These are phyloP conservation scores for Bromus sterilis DNA, from an alignment of 176 grass and related monocot genomes.

Conservation along the genomic window DNA sequence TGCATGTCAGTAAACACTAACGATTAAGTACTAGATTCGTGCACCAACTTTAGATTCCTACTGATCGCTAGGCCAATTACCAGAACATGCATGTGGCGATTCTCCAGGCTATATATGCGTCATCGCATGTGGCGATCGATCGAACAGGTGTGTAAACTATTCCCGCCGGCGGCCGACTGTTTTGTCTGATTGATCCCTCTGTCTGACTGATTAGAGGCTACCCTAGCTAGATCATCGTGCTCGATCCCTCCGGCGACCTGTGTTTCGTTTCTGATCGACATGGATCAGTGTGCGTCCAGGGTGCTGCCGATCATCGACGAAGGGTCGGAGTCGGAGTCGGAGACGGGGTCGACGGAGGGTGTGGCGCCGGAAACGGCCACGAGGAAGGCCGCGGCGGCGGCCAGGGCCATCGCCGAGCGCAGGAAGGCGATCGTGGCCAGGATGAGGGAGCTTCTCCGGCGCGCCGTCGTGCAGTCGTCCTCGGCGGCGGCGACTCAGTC, in stretches of 20 bases:
- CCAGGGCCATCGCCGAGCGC: background rate
- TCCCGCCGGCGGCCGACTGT: background rate
- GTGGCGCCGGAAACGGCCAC: background rate
- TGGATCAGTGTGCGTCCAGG: background rate
- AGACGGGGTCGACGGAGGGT: background rate
- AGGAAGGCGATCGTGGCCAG: conserved; percentile 16
- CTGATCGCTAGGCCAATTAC: background rate
- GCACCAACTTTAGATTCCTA: background rate
- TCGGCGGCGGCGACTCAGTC: background rate
- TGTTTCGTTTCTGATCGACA: background rate
- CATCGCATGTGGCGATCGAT: background rate
- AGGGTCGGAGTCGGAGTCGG: background rate
- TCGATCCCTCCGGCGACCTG: background rate
- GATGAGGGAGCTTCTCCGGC: conserved; percentile 31
- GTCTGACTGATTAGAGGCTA: background rate
- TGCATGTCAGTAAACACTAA: background rate
- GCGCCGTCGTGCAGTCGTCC: background rate
- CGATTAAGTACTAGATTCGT: background rate
- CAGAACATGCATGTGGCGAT: background rate
- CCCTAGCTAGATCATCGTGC: background rate
- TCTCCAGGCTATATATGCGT: background rate
- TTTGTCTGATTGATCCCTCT: background rate
- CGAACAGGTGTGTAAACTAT: background rate
- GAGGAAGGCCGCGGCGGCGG: background rate
- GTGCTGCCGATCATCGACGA: conserved; percentile 20